phyloP scores from a whole-genome alignment of 805 yeast species.

The Wickerhamiella brachini region DNA sequence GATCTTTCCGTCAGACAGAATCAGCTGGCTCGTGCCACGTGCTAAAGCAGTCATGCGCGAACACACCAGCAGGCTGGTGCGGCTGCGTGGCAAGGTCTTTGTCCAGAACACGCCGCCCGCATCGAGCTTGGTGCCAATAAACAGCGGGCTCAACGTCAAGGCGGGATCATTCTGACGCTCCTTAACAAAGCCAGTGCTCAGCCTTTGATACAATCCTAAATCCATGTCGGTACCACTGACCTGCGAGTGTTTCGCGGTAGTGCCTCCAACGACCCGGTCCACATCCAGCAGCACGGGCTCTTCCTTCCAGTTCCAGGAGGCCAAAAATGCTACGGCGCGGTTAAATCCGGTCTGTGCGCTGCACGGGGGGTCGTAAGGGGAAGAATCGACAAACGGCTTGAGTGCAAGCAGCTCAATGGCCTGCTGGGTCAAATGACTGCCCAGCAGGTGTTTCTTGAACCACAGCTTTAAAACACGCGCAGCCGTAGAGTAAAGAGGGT shows the following conservation, averaged over 20 bases:
- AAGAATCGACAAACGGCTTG: conserved; percentile 73
- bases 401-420: conserved; percentile 69
- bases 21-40: conserved; percentile 50
- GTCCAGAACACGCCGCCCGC: conserved; percentile 82
- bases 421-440: conserved; percentile 63
- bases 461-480: conserved; percentile 79
- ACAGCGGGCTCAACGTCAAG: conserved; percentile 63
- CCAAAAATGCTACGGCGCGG: conserved; percentile 52
- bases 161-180: conserved; percentile 70
- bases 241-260: conserved; percentile 7
- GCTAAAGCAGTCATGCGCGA: conserved; percentile 79
- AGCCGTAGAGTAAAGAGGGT: conserved; percentile 60
- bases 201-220: conserved; percentile 44
- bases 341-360: conserved; percentile 71
- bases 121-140: conserved; percentile 73
- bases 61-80: conserved; percentile 54
- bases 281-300: conserved; percentile 72
- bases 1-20: conserved; percentile 24
- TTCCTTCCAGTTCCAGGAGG: conserved; percentile 91
- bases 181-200: conserved; percentile 50
- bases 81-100: conserved; percentile 33
- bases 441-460: conserved; percentile 70
- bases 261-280: conserved; percentile 22
- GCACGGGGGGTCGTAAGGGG: conserved; percentile 72
- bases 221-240: conserved; percentile 32